These are phyloP conservation scores for Erythrobasidium hasegawianum DNA, from an alignment of 1,284 basidiomycete species.

Conservation along the genomic window DNA sequence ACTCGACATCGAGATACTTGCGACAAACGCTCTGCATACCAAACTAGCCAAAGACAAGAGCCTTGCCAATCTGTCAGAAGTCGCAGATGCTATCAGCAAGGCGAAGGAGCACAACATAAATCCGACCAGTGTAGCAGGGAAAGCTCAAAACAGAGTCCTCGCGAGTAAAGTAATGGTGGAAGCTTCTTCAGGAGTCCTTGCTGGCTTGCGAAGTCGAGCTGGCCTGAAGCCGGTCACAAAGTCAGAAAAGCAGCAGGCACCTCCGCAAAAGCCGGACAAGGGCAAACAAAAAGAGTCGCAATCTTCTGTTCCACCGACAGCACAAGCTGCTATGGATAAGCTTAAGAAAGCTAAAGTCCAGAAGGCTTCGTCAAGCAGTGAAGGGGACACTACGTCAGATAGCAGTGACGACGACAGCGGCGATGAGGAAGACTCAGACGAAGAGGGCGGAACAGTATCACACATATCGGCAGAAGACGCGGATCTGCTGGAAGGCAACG, in stretches of 20 bases:
- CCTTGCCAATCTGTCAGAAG: conserved; percentile 30
- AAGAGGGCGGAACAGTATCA: conserved; percentile 38
- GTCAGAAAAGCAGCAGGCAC: conserved; percentile 23
- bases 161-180: conserved; percentile 42
- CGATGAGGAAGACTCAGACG: conserved; percentile 62
- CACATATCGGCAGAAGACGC: conserved; percentile 46
- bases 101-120: not conserved
- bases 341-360: not conserved
- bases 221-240: conserved; percentile 30
- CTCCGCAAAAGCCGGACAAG: conserved; percentile 43
- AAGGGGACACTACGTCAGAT: conserved; percentile 27
- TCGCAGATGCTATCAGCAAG: conserved; percentile 7
- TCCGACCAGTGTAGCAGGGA: conserved; percentile 24
- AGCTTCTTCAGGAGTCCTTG: conserved; percentile 36
- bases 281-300: conserved; percentile 16
- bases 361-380: not conserved
- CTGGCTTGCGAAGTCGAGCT: conserved; percentile 36
- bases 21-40: conserved; percentile 40
- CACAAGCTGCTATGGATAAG: conserved; percentile 1
- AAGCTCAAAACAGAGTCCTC: conserved; percentile 45
- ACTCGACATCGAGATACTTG: conserved; percentile 38
- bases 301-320: not conserved
- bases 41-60: conserved; percentile 45
- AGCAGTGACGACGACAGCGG: conserved; percentile 46
- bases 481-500: conserved; percentile 21